Evolutionary conservation across 306 rosid species (phyloP), one percentile per base, ranked within the genome.

Genomic region (Vachellia pachyceras): DNA sequence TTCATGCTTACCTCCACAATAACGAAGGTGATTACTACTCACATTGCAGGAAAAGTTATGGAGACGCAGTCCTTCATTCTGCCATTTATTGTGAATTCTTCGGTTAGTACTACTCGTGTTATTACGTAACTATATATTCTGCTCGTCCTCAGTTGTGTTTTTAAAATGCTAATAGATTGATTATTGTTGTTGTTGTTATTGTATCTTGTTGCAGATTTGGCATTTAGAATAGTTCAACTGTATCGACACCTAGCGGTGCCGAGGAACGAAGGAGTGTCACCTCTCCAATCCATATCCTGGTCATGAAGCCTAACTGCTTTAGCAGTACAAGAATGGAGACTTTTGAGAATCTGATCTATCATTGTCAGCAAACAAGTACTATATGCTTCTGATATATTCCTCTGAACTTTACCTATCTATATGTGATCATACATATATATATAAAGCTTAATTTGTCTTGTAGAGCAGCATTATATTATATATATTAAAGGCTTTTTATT

Each of bases 11-110:
- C 29, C 81, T 35, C 63, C 42, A 70, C 3, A 29, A 29, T 29
- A 69, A 47, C 71, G 2, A 40, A 7, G 60, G 66, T 12, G 88
- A 82, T 29, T 29, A 2, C 22, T 55, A 47, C 74, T 78, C 84
- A 0, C 11, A 25, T 0, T 69, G 68, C 23, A 83, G 39, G 22
- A 83, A 72, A 55, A 49, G 2, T 25, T 80, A 80, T 0, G 89
- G 91, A 2, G 82, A 85, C 40, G 83, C 89, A 10, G 75, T 85
- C 77, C 89, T 88, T 65, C 91, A 85, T 78, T 83, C 72, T 44
- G 64, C 91, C 78, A 83, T 88, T 45, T 36, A 46, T 5, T 15
- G 74, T 70, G 91, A 85, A 88, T 75, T 66, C 79, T 88, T 88
- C 54, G 82, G 89, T 88, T 40, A 82, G 87, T 29, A 12, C 40